Percentiles rank a stretch among this genome's conserved stretches.
Conservation (phyloP, 1,284 basidiomycete genomes). For the Ceratobasidium sp. region DNA sequence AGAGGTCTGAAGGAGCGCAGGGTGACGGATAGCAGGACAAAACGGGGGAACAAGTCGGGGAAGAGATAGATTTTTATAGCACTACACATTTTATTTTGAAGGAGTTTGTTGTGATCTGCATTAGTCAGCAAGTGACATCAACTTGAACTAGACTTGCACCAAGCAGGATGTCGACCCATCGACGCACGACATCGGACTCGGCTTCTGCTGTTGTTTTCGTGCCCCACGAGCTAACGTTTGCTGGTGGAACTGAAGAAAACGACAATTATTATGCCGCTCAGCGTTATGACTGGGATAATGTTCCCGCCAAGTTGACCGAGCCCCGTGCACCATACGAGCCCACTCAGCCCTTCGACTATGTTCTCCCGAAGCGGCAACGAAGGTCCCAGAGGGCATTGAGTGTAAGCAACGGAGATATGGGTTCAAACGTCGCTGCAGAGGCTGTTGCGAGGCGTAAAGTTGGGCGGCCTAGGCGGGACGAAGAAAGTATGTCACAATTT, state of each 20-base stretch:
- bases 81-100: constrained; percentile 2
- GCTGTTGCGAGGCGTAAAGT: not conserved
- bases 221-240: constrained; percentile 23
- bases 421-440: not conserved
- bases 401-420: constrained; percentile 7
- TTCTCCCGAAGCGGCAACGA: not conserved
- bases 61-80: constrained; percentile 16
- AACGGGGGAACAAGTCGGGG: constrained; percentile 8
- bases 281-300: constrained; percentile 41
- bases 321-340: constrained; percentile 30
- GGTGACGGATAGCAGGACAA: not conserved
- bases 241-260: constrained; percentile 7
- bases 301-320: constrained; percentile 28
- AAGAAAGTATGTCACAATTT: constrained; percentile 18
- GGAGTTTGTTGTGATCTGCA: constrained; percentile 43
- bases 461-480: constrained; percentile 13
- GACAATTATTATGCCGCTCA: constrained; percentile 33
- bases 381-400: constrained; percentile 9
- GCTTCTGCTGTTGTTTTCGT: not conserved
- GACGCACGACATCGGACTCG: constrained; percentile 32
- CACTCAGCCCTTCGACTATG: constrained; percentile 41
- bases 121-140: constrained; percentile 45
- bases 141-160: constrained; percentile 10
- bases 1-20: constrained; percentile 9
- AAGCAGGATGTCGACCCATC: constrained; percentile 21